Conservation (phyloP, 768 basidiomycete genomes). For the Trametes meyenii region DNA sequence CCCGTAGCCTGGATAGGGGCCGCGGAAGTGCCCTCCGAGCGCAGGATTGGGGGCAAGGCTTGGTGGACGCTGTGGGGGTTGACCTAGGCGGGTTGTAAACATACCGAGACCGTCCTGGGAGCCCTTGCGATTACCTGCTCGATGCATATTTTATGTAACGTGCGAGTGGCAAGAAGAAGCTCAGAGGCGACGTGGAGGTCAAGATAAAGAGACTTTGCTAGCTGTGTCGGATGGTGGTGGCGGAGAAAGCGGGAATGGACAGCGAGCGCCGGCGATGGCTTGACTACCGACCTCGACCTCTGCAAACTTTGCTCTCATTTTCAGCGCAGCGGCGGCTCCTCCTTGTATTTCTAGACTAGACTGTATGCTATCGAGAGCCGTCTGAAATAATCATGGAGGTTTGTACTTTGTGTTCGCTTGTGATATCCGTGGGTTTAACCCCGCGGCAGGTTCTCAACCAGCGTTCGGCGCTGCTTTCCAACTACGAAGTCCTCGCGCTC, state of each 20-base stretch:
- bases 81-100: constrained; percentile 50
- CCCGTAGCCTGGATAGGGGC: constrained; percentile 53
- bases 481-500: constrained; percentile 81
- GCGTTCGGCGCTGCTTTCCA: constrained; percentile 82
- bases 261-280: constrained; percentile 22
- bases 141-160: constrained; percentile 36
- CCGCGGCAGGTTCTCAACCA: constrained; percentile 61
- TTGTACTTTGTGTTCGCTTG: constrained; percentile 1
- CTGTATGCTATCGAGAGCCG: constrained; percentile 12
- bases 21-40: constrained; percentile 66
- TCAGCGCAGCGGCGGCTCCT: neutral
- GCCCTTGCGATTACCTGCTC: constrained; percentile 36
- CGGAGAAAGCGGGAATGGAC: constrained; percentile 26
- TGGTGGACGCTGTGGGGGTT: constrained; percentile 82
- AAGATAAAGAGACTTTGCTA: constrained; percentile 24
- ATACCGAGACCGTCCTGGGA: constrained; percentile 20
- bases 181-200: constrained; percentile 11
- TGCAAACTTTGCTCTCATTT: neutral
- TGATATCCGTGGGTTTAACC: neutral
- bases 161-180: constrained; percentile 10
- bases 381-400: constrained; percentile 31
- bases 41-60: constrained; percentile 67
- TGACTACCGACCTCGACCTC: constrained; percentile 21
- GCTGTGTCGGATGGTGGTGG: constrained; percentile 27
- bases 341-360: constrained; percentile 18